A percentile compares a stretch with the other conserved stretches of the same genome.
These are phyloP conservation scores for Cytospora chrysosperma DNA, from an alignment of 2,329 filamentous ascomycete species.

Conservation along the genomic window DNA sequence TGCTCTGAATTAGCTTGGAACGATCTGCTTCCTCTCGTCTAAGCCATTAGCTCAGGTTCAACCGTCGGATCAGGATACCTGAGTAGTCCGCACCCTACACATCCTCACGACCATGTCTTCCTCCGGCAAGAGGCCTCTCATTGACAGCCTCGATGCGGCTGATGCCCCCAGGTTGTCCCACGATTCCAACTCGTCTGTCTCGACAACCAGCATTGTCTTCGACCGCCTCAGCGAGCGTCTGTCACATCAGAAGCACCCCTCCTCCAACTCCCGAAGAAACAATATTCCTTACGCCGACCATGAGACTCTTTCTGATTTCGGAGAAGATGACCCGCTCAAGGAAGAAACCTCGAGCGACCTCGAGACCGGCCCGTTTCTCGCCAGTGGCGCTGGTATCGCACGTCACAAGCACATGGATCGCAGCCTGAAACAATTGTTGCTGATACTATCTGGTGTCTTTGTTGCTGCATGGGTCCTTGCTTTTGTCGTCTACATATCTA, in stretches of 20 bases:
- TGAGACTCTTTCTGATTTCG: slow-evolving; percentile 37
- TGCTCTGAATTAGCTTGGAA: background rate
- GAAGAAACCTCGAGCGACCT: slow-evolving; percentile 45
- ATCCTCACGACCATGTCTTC: slow-evolving; percentile 14
- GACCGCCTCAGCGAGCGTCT: slow-evolving; percentile 67
- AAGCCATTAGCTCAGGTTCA: too few species aligned
- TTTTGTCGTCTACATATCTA: slow-evolving; percentile 63
- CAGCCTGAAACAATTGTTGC: slow-evolving; percentile 60
- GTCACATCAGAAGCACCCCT: slow-evolving; percentile 26
- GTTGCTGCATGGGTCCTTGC: slow-evolving; percentile 68
- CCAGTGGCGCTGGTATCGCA: slow-evolving; percentile 34
- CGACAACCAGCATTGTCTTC: slow-evolving; percentile 79
- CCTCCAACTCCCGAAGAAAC: slow-evolving; percentile 25
- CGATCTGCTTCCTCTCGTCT: background rate
- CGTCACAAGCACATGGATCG: slow-evolving; percentile 61
- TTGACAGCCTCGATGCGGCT: slow-evolving; percentile 7
- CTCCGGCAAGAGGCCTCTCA: slow-evolving; percentile 17
- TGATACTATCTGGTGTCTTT: slow-evolving; percentile 61
- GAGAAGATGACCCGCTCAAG: slow-evolving; percentile 48
- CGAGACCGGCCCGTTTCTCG: slow-evolving; percentile 55
- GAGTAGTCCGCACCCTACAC: background rate
- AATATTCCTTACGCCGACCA: slow-evolving; percentile 28
- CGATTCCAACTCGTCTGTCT: slow-evolving; percentile 72
- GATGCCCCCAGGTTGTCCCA: slow-evolving; percentile 41
- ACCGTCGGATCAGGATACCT: background rate